Conservation (phyloP, 1,284 basidiomycete species). For the Kwoniella shivajii region DNA sequence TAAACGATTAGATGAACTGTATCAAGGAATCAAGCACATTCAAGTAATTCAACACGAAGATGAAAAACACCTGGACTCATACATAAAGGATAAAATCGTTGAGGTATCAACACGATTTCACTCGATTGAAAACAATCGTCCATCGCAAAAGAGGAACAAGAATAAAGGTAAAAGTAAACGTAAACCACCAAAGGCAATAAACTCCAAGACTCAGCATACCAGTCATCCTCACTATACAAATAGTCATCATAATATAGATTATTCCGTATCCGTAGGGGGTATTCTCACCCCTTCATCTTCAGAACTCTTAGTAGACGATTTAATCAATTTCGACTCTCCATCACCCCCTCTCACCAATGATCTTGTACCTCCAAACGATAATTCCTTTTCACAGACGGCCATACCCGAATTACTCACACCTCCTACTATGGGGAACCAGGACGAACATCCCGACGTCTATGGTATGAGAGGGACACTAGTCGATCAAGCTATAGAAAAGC, state of each 20-base stretch:
- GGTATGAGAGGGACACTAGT: neutral
- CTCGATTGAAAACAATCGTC: neutral
- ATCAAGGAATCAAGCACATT: too few relatives aligned
- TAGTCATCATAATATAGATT: too few relatives aligned
- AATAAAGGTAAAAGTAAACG: neutral
- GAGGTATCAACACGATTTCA: neutral
- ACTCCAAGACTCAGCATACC: too few relatives aligned
- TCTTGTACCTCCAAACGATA: neutral
- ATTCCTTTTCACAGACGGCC: too few relatives aligned
- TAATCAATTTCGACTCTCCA: neutral
- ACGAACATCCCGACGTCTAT: neutral
- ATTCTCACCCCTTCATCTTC: too few relatives aligned
- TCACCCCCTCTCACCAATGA: neutral
- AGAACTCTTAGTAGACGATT: neutral
- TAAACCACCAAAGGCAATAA: neutral
- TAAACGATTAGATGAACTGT: too few relatives aligned
- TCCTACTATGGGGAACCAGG: neutral
- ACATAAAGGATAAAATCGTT: neutral
- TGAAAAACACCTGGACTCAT: neutral
- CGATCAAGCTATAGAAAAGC: slow-evolving; percentile 4
- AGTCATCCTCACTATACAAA: too few relatives aligned
- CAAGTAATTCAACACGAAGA: neutral
- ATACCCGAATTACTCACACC: neutral
- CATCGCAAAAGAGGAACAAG: neutral
- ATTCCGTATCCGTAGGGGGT: too few relatives aligned